Base-by-base conservation (phyloP, 2,329 filamentous ascomycete genomes). In the Calycina herbarum region DNA sequence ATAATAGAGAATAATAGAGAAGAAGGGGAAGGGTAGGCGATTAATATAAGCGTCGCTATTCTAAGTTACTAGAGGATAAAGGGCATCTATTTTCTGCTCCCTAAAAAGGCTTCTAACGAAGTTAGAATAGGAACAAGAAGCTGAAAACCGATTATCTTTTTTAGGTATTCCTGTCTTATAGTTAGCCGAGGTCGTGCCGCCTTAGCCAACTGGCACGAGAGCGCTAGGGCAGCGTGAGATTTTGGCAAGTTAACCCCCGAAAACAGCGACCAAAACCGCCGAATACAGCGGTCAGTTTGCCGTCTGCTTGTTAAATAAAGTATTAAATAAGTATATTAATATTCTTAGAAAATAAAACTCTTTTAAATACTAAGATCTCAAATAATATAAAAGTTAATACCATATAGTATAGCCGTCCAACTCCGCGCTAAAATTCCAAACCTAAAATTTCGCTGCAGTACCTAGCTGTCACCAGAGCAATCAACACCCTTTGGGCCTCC, bases 201-300 rank as follows among this genome's bases (percentile, higher is more conserved):
- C 70, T 68, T 45, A 8, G 42, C 42, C 15, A 42, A 42, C 38
- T 13, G 15, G 11, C 11, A 11, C 57, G 64, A 66, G 62, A 70
- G 60, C 59, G 61, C 54, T 70, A 70, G 63, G 38, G 69, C 63
- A 64, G 68, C 68, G 63, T 33, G 66, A 66, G 68, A 64, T 68
- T 67, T 68, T 69, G 64, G 68, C 65, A 67, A 68, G 65, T 67
- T 13, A 29, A 61, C 66, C 64, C 24, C 61, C 27, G 64, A 68
- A 71, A 71, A 58, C 65, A 68, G 66, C 65, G 63, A 64, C 66
- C 10, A 66, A 69, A 68, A 58, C 62, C 2, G 29, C 67, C 66
- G 62, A 70, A 68, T 70, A 70, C 67, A 69, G 67, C 61, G 67
- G 67, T 64, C 58, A 69, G 59, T 67, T 71, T 69, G 67, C 64